Conservation (phyloP, 345 rosid species). For the Hibiscus mutabilis region DNA sequence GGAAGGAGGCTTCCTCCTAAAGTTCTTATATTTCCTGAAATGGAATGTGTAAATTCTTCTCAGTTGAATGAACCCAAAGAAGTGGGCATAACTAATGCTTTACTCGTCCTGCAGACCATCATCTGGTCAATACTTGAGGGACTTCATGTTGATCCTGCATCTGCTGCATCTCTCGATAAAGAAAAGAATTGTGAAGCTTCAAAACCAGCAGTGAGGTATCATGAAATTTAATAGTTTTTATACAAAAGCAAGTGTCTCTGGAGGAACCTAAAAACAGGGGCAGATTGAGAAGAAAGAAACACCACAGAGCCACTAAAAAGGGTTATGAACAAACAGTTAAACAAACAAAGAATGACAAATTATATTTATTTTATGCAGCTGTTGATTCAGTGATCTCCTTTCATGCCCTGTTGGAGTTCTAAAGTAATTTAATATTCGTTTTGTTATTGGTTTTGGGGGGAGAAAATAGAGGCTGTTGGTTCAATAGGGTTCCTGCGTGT, state of each 20-base stretch:
- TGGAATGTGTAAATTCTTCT: conserved; percentile 20
- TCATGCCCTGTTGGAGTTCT: neutral
- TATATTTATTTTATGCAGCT: conserved; percentile 1
- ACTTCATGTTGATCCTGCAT: conserved; percentile 93
- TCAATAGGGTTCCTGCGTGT: too few species aligned
- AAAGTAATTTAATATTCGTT: too few species aligned
- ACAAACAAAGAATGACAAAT: conserved; percentile 62
- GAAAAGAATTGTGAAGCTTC: conserved; percentile 44
- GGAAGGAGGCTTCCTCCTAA: conserved; percentile 49
- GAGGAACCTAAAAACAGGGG: conserved; percentile 50
- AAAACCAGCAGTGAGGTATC: conserved; percentile 60
- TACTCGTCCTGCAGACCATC: conserved; percentile 72
- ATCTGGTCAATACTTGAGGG: conserved; percentile 89
- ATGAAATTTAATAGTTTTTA: conserved; percentile 12
- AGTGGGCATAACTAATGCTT: conserved; percentile 22
- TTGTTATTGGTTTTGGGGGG: too few species aligned
- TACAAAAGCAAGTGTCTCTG: conserved; percentile 48
- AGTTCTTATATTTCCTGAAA: conserved; percentile 33
- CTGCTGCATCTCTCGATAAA: conserved; percentile 76
- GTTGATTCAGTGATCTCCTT: neutral
- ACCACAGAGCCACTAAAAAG: conserved; percentile 93
- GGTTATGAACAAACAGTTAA: conserved; percentile 90
- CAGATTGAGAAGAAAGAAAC: conserved; percentile 83
- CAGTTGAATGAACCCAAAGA: neutral
- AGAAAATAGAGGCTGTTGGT: too few species aligned